Conservation (phyloP, 2,329 filamentous ascomycete genomes). For the Fusarium sp. region DNA sequence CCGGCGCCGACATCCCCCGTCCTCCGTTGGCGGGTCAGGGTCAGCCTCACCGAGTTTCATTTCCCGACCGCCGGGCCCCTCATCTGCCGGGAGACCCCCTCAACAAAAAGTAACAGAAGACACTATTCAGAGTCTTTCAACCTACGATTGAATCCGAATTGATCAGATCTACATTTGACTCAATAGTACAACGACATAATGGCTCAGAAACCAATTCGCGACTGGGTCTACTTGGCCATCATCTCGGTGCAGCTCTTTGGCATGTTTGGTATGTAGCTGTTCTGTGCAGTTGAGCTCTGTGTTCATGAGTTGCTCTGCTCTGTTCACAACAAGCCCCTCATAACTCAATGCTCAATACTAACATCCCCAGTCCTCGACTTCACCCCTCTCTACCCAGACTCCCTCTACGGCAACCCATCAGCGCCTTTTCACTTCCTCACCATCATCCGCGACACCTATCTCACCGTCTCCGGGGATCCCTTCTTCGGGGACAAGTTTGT, state of each 20-base stretch:
- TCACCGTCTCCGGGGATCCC: conserved; percentile 63
- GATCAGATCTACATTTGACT: background rate
- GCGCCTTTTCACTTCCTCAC: conserved; percentile 62
- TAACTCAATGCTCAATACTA: background rate
- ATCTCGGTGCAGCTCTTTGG: conserved; percentile 49
- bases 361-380: conserved; percentile 63
- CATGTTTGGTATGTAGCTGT: conserved; percentile 50
- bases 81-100: background rate
- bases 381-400: conserved; percentile 62
- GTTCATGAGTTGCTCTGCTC: background rate
- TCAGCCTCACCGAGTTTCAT: conserved; percentile 17
- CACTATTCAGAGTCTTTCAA: background rate
- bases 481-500: conserved; percentile 57
- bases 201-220: conserved; percentile 45
- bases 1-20: conserved; percentile 7
- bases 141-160: background rate
- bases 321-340: background rate
- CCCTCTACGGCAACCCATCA: conserved; percentile 55
- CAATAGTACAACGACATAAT: conserved; percentile 15
- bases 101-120: background rate
- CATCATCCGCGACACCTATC: conserved; percentile 59
- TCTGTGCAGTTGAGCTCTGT: background rate
- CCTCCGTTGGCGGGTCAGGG: conserved; percentile 17
- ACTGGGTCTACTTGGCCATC: conserved; percentile 52
- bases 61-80: conserved; percentile 18